These are phyloP conservation scores for Xylariaceae sp. DNA, from an alignment of 2,329 filamentous ascomycete genomes.

Conservation along the genomic window DNA sequence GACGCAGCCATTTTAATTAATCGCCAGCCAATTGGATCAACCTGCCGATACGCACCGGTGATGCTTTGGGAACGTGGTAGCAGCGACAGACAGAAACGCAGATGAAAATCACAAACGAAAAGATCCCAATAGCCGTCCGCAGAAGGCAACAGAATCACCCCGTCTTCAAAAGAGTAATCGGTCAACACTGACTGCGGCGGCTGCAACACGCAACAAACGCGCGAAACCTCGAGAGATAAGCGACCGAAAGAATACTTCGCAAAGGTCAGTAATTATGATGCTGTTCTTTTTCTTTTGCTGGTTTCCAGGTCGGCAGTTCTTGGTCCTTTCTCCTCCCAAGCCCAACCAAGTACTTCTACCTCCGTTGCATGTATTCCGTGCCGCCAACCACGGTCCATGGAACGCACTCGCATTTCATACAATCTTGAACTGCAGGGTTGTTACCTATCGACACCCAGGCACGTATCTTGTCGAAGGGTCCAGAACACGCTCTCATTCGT, in stretches of 20 bases:
- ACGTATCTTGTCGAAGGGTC: constrained; percentile 9
- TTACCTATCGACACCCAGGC: constrained; percentile 9
- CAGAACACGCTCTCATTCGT: constrained; percentile 10
- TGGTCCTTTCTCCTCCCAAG: constrained; percentile 5
- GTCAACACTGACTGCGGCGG: constrained; percentile 9
- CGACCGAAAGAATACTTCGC: constrained; percentile 3
- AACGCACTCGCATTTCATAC: constrained; percentile 12
- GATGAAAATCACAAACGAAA: constrained; percentile 14
- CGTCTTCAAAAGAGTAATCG: constrained; percentile 1
- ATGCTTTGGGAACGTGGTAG: constrained; percentile 23
- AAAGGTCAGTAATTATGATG: constrained; percentile 17
- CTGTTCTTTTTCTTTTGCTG: constrained; percentile 6
- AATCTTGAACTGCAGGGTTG: constrained; percentile 14
- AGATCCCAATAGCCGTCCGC: constrained; percentile 7
- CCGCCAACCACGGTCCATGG: constrained; percentile 5
- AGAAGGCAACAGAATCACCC: neutral
- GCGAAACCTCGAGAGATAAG: constrained; percentile 5
- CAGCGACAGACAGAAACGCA: constrained; percentile 18
- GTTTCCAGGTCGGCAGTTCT: neutral
- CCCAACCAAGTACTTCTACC: constrained; percentile 1
- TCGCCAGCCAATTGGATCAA: constrained; percentile 28
- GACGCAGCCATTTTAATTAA: constrained; percentile 27
- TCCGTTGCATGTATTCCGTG: constrained; percentile 9
- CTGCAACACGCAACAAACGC: constrained; percentile 1
- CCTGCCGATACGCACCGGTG: constrained; percentile 22